Base-by-base conservation (phyloP, 768 basidiomycete genomes). In the Omphalotus guepiniiformis region DNA sequence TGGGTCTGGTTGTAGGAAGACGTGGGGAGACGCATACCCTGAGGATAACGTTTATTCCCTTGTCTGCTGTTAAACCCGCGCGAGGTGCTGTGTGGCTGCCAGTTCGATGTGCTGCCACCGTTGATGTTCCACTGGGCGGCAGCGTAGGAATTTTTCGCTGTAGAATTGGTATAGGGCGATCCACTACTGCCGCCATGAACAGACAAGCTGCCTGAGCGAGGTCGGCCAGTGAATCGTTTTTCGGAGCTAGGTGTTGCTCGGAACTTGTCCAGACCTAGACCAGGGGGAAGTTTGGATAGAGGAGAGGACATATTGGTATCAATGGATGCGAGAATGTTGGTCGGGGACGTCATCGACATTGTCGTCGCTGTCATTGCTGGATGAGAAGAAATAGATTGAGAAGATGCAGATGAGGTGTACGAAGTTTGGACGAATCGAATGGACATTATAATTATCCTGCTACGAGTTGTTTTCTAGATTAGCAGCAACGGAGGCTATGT, bases 21-120 rank as follows among this genome's bases (percentile, higher is more conserved):
- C 3, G 44, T 25, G 18, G 44, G 44, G 23, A 46, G 21, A 37
- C 44, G 44, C 44, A 46, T 46, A 23, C 44, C 44, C 34, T 46
- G 44, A 11, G 44, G 44, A 37, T 37, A 37, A 3, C 44, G 44
- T 37, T 36, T 46, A n/a, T 37, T n/a, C n/a, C n/a, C 38, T 35
- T 26, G 25, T 7, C 23, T 8, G 11, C 44, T 32, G 38, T 37
- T 35, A 19, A 19, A 36, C 22, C 19, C 27, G 30, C 44, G 44
- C 32, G 44, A 27, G 44, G 18, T 18, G n/a, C n/a, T n/a, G n/a
- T n/a, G n/a, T n/a, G n/a, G n/a, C n/a, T n/a, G n/a, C n/a, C n/a
- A n/a, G 28, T 32, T 45, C 43, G 6, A 36, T 21, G 15, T 45
- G 8, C 11, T 19, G n/a, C 30, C 22, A 27, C n/a, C 25, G n/a